Conservation (phyloP, 2,329 filamentous ascomycete genomes). For the Trichophyton rubrum region DNA sequence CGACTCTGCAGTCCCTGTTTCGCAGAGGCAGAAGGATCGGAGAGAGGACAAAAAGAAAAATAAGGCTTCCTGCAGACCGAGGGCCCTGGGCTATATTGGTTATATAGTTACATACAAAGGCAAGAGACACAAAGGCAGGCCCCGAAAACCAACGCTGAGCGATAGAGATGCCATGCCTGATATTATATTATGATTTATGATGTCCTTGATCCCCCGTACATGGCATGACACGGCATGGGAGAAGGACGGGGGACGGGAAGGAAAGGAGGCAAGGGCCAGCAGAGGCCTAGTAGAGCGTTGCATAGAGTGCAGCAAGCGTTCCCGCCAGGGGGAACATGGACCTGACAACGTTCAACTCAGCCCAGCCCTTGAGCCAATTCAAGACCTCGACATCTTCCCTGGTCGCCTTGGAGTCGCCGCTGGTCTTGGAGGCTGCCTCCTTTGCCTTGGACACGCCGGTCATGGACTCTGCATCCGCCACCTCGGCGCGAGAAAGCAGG, state of each 20-base stretch:
- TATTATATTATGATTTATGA: not conserved
- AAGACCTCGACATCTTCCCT: slow-evolving; percentile 12
- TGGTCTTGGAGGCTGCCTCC: slow-evolving; percentile 7
- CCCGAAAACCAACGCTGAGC: not conserved
- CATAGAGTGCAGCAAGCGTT: slow-evolving; percentile 8
- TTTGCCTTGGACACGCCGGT: slow-evolving; percentile 12
- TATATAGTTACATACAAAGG: not conserved
- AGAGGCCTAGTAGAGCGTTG: slow-evolving; percentile 5
- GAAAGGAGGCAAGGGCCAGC: not conserved
- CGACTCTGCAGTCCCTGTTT: too few species aligned
- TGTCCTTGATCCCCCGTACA: not conserved
- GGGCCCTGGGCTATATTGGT: not conserved
- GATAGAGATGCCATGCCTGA: not conserved
- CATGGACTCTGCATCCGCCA: slow-evolving; percentile 13
- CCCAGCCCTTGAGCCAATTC: slow-evolving; percentile 13
- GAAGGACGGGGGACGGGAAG: not conserved
- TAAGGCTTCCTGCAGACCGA: not conserved
- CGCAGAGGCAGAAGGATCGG: not conserved
- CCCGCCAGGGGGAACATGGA: slow-evolving; percentile 11
- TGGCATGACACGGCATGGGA: not conserved
- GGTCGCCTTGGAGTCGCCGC: slow-evolving; percentile 9
- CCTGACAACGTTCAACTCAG: slow-evolving; percentile 9
- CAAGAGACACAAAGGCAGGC: not conserved
- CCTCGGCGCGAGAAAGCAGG: slow-evolving; percentile 19
- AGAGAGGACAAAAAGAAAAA: not conserved